Conservation (phyloP, 768 basidiomycete genomes). For the Pulveroboletus ravenelii region DNA sequence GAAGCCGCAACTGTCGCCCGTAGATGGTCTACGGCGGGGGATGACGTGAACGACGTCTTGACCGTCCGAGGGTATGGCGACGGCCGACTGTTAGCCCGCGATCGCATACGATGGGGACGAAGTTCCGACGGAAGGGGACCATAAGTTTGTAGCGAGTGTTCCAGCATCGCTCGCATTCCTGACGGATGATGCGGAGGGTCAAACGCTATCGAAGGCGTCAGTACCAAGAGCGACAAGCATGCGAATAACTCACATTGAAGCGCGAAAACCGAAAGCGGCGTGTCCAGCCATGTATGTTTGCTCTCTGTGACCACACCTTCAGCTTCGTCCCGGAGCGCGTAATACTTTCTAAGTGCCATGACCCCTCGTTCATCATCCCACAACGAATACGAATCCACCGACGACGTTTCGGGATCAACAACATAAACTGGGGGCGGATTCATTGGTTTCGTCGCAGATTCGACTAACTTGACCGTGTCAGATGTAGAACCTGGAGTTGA, state of each 20-base stretch:
- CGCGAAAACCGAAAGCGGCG: slow-evolving; percentile 67
- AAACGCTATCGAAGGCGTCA: slow-evolving; percentile 47
- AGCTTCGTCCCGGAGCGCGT: slow-evolving; percentile 65
- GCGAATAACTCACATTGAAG: slow-evolving; percentile 56
- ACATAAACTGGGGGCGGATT: slow-evolving; percentile 45
- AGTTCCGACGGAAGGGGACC: slow-evolving; percentile 72
- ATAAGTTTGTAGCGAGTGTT: slow-evolving; percentile 67
- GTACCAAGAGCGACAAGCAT: neutral
- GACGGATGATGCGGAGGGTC: slow-evolving; percentile 59
- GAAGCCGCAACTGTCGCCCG: slow-evolving; percentile 22
- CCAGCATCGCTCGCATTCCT: slow-evolving; percentile 68
- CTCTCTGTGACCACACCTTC: slow-evolving; percentile 65
- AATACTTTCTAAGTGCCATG: slow-evolving; percentile 58
- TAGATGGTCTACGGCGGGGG: slow-evolving; percentile 33
- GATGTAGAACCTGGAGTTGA: slow-evolving; percentile 21
- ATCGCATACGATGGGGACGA: slow-evolving; percentile 55
- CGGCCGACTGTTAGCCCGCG: slow-evolving; percentile 64
- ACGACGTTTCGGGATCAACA: slow-evolving; percentile 52
- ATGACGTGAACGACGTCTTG: slow-evolving; percentile 41
- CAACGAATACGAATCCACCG: slow-evolving; percentile 38
- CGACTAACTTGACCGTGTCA: slow-evolving; percentile 22
- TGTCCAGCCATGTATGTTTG: slow-evolving; percentile 60
- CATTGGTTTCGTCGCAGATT: slow-evolving; percentile 21
- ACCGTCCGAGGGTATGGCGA: slow-evolving; percentile 66
- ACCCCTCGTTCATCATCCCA: slow-evolving; percentile 75